phyloP scores from a whole-genome alignment of 2,329 filamentous ascomycete species.

The Lasiodiplodia gonubiensis region DNA sequence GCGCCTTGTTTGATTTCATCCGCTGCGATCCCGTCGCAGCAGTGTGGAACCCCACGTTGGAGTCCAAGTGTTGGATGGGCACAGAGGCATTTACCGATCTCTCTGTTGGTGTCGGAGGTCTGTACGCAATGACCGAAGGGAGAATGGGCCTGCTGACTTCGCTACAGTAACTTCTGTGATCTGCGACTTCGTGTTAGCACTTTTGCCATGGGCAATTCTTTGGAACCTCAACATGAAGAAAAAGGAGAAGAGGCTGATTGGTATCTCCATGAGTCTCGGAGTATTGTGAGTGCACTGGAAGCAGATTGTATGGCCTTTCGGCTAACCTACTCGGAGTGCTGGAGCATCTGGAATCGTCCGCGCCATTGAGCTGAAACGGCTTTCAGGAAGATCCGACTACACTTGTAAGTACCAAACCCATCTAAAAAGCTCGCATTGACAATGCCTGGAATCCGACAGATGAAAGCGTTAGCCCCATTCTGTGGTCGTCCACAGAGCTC shows the following conservation, averaged over 20 bases:
- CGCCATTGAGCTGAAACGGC: slow-evolving; percentile 38
- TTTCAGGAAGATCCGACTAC: slow-evolving; percentile 40
- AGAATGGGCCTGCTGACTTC: background rate
- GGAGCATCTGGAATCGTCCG: slow-evolving; percentile 42
- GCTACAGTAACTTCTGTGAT: slow-evolving; percentile 41
- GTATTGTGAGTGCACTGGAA: slow-evolving; percentile 35
- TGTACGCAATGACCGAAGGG: background rate
- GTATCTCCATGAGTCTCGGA: slow-evolving; percentile 40
- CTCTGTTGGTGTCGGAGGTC: slow-evolving; percentile 16
- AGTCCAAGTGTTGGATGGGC: slow-evolving; percentile 37
- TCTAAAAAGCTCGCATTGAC: background rate
- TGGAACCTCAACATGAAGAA: slow-evolving; percentile 44
- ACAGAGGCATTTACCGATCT: slow-evolving; percentile 33
- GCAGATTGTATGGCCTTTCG: too few species aligned
- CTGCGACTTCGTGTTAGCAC: slow-evolving; percentile 45
- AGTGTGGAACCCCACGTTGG: slow-evolving; percentile 38
- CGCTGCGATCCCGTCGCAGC: slow-evolving; percentile 39
- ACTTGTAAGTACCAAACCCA: slow-evolving; percentile 32
- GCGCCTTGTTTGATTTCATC: slow-evolving; percentile 37
- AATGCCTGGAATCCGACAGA: slow-evolving; percentile 9
- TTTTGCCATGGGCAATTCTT: slow-evolving; percentile 43
- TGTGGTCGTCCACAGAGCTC: slow-evolving; percentile 47
- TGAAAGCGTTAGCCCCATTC: slow-evolving; percentile 40
- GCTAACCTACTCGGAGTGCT: slow-evolving; percentile 31
- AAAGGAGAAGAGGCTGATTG: slow-evolving; percentile 43